Evolutionary conservation across 1,284 basidiomycete species (phyloP), one percentile per base, ranked within the genome.

Genomic region (Trametes pubescens): DNA sequence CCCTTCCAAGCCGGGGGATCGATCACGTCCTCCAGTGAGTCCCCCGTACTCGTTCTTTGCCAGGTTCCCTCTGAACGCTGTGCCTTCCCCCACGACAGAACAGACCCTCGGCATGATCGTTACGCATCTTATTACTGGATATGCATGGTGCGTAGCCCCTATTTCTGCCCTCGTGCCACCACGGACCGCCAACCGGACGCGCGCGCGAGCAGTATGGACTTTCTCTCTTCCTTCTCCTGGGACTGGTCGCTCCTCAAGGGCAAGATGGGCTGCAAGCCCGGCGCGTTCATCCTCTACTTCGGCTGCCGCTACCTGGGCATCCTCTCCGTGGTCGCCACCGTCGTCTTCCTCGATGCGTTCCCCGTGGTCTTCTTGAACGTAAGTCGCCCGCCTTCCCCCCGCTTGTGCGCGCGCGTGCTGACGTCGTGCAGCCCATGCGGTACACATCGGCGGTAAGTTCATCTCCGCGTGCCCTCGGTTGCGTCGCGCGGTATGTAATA

Each of bases 241-340:
- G 64, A 68, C 46, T 54, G 62, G 44, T 51, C 37, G 13, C 55
- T 68, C n/a, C 16, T 62, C 9, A 40, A 48, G 21, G 61, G 62
- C 26, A 59, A 51, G 26, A 16, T 54, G 21, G 64, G 67, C 32
- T 65, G 67, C 48, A 49, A 62, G 18, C 51, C 53, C 0, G 62
- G 64, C 6, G 56, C 64, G 9, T 64, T 68, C 57, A 13, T 54
- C 10, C 14, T 64, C 24, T 68, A 68, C 44, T 61, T 57, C 24
- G 56, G 49, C 21, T 62, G 61, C 38, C 64, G 67, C n/a, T 68
- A 66, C 54, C 9, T 64, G 29, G 51, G 61, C 34, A 16, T 64
- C 14, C 24, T 60, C 8, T 61, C 67, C n/a, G 55, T 64, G 29
- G 4, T 64, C 40, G 38, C 46, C 1, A 51, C 55, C 4, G 40